phyloP scores from a whole-genome alignment of 2,329 filamentous ascomycete species.

The Monosporascus sp. region DNA sequence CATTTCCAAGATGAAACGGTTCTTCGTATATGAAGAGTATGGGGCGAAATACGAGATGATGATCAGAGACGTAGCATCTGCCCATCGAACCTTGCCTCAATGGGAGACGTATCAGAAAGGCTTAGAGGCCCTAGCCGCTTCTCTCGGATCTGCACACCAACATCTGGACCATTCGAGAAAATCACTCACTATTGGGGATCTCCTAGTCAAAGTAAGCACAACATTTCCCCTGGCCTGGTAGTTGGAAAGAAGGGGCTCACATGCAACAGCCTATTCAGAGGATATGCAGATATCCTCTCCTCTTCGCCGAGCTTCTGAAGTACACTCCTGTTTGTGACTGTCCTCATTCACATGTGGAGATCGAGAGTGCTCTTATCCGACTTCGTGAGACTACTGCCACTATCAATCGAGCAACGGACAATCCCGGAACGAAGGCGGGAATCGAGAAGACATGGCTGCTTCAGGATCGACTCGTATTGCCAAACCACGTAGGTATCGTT shows the following conservation, averaged over 20 bases:
- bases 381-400: slow-evolving; percentile 71
- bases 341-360: slow-evolving; percentile 73
- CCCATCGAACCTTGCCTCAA: slow-evolving; percentile 62
- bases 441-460: slow-evolving; percentile 82
- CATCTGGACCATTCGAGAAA: slow-evolving; percentile 62
- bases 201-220: slow-evolving; percentile 74
- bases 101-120: slow-evolving; percentile 82
- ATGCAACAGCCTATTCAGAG: slow-evolving; percentile 74
- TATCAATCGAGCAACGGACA: slow-evolving; percentile 81
- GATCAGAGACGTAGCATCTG: slow-evolving; percentile 67
- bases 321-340: slow-evolving; percentile 82
- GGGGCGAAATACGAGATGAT: slow-evolving; percentile 85
- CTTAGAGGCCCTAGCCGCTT: slow-evolving; percentile 75
- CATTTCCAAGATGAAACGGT: slow-evolving; percentile 62
- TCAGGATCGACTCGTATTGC: slow-evolving; percentile 74
- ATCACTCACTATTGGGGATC: slow-evolving; percentile 75
- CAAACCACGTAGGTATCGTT: slow-evolving; percentile 55
- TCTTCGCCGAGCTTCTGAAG: slow-evolving; percentile 79
- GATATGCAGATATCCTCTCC: slow-evolving; percentile 82
- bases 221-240: background rate
- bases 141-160: slow-evolving; percentile 65
- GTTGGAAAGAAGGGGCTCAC: slow-evolving; percentile 2
- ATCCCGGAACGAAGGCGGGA: slow-evolving; percentile 61
- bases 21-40: slow-evolving; percentile 89
- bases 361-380: slow-evolving; percentile 67